Evolutionary conservation across 495 filamentous ascomycete genomes (phyloP).

Genomic region (Durotheca rogersii): DNA sequence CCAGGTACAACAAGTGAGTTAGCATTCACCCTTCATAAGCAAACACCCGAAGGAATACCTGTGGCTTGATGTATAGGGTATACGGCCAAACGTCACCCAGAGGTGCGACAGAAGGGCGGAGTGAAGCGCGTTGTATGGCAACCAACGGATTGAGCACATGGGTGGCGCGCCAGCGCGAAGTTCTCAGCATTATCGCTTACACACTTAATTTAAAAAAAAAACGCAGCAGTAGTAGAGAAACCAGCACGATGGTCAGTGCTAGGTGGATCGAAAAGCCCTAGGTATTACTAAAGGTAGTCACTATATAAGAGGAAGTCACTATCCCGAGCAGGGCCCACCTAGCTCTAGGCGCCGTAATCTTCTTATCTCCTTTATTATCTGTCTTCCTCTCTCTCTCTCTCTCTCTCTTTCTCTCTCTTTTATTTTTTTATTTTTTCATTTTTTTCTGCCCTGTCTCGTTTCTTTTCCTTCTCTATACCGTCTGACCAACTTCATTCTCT

Average conservation of each 20-base stretch:
- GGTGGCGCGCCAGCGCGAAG: slow-evolving; percentile 10
- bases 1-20: too few relatives aligned
- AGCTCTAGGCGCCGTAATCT: slow-evolving; percentile 16
- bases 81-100: too few relatives aligned
- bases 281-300: too few relatives aligned
- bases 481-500: neutral
- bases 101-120: too few relatives aligned
- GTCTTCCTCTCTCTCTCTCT: slow-evolving; percentile 7
- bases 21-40: too few relatives aligned
- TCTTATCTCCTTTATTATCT: slow-evolving; percentile 9
- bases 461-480: neutral
- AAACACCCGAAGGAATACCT: too few relatives aligned
- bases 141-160: slow-evolving; percentile 23
- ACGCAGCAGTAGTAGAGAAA: slow-evolving; percentile 19
- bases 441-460: neutral
- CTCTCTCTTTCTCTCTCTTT: slow-evolving; percentile 8
- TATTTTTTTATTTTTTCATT: neutral
- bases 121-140: neutral
- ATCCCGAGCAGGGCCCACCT: slow-evolving; percentile 8
- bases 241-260: neutral
- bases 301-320: too few relatives aligned
- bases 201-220: too few relatives aligned
- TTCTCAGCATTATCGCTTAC: slow-evolving; percentile 23
- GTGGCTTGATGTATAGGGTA: too few relatives aligned
- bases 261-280: slow-evolving; percentile 23